phyloP scores from a whole-genome alignment of 176 grass and related monocot genomes.

The Paspalum notatum region DNA sequence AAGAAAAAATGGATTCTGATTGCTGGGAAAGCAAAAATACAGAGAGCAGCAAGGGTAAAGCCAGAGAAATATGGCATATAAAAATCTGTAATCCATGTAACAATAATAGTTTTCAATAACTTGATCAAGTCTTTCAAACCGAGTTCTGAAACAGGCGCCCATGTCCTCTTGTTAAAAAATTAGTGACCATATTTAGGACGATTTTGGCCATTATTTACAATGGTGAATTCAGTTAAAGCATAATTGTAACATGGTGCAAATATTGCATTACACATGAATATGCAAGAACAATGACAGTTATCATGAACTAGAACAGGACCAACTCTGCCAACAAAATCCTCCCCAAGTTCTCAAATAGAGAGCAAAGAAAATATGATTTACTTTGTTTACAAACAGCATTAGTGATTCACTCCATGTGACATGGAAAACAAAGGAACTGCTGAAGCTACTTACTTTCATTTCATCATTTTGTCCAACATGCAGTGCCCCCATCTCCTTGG shows the following conservation, averaged over 20 bases:
- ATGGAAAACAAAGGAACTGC: background rate
- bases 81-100: background rate
- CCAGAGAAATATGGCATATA: background rate
- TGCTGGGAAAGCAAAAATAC: background rate
- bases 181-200: background rate
- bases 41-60: conserved; percentile 1
- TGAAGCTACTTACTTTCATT: conserved; percentile 35
- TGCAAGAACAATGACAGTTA: background rate
- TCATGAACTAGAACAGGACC: background rate
- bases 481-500: conserved; percentile 50
- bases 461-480: conserved; percentile 28
- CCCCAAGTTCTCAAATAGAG: background rate
- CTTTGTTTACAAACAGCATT: background rate
- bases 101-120: background rate
- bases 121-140: background rate
- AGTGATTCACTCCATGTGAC: background rate
- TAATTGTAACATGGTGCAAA: background rate
- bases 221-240: background rate
- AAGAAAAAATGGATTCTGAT: conserved; percentile 13
- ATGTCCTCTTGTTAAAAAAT: conserved; percentile 5
- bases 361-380: background rate
- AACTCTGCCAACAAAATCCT: background rate
- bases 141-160: background rate
- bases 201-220: background rate
- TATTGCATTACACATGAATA: background rate